Conservation (phyloP, 2,329 filamentous ascomycete genomes). For the Akanthomyces uredinophilus region DNA sequence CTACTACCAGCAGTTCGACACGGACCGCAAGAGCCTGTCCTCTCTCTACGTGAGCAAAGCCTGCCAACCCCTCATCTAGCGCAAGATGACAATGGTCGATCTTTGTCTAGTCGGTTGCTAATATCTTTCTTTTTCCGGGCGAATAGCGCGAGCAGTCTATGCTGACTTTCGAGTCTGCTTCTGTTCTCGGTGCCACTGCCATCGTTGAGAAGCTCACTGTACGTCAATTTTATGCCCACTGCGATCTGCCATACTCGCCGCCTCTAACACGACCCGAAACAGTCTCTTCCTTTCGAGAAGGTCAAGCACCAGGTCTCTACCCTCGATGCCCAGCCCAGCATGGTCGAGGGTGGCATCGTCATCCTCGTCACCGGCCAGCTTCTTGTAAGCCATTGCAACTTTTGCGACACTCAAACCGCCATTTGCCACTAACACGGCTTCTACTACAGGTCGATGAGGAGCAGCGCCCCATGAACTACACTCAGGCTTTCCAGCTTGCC, state of each 20-base stretch:
- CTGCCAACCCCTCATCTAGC: slow-evolving; percentile 7
- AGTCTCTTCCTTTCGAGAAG: slow-evolving; percentile 76
- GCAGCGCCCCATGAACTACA: slow-evolving; percentile 83
- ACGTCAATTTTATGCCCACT: slow-evolving; percentile 28
- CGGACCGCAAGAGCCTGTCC: slow-evolving; percentile 58
- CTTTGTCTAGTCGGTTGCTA: background rate
- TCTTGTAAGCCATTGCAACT: slow-evolving; percentile 52
- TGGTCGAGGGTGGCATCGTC: slow-evolving; percentile 61
- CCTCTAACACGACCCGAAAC: slow-evolving; percentile 11
- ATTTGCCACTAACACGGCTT: background rate
- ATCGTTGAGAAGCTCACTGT: slow-evolving; percentile 84
- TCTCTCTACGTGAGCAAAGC: slow-evolving; percentile 72
- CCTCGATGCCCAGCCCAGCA: slow-evolving; percentile 76
- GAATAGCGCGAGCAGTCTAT: slow-evolving; percentile 74
- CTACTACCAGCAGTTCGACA: slow-evolving; percentile 88
- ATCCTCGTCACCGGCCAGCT: slow-evolving; percentile 87
- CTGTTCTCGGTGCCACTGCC: slow-evolving; percentile 54
- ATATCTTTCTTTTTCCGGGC: background rate
- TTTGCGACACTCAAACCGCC: background rate
- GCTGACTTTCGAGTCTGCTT: slow-evolving; percentile 81
- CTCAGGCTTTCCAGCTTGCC: slow-evolving; percentile 80
- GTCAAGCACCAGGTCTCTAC: slow-evolving; percentile 74
- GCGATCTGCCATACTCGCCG: background rate
- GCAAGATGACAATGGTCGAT: background rate
- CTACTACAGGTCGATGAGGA: slow-evolving; percentile 71